Base-by-base conservation (phyloP, 768 basidiomycete genomes). In the Cyclocybe aegerita region DNA sequence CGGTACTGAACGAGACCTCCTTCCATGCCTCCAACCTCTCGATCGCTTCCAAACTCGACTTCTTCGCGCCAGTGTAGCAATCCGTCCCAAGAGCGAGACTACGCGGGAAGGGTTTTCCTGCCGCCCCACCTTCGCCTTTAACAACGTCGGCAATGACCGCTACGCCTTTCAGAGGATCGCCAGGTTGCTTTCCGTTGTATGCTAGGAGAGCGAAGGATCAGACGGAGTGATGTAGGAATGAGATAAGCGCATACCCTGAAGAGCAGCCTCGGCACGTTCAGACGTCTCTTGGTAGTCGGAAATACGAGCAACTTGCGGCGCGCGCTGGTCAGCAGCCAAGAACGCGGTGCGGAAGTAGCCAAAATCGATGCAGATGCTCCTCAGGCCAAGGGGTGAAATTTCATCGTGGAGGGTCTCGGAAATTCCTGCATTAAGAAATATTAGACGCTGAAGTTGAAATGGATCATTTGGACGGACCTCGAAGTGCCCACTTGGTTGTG, bases 341-440 rank as follows among this genome's bases (percentile, higher is more conserved):
- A 74, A 62, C 2, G 58, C 52, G 0, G 71, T 74, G 10, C 70
- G 65, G 62, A 73, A 73, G 57, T 66, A 72, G 2, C 72, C 72
- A 37, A 68, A 65, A 32, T 75, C 73, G 31, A 73, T 56, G 44
- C 69, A 70, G 35, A 67, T 61, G 41, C 66, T 68, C 15, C 67
- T 66, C 1, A 75, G 56, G 6, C 74, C 74, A 8, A 74, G 55
- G 0, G 70, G 69, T 3, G 69, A 49, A 7, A 74, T 65, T 53
- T 75, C 73, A 1, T 62, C 64, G 31, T 71, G 57, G 2, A 72
- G 60, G 0, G 65, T 62, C 10, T 55, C 52, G 10, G 67, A 65
- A 54, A 70, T 49, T 9, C 69, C 74, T 70, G 10, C 10, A 29
- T 17, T 30, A 17, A 16, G 16, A 37, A 36, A 7, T 16, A 37